Base-by-base conservation (phyloP, 2,329 filamentous ascomycete genomes). In the Dendrostoma leiphaemia region DNA sequence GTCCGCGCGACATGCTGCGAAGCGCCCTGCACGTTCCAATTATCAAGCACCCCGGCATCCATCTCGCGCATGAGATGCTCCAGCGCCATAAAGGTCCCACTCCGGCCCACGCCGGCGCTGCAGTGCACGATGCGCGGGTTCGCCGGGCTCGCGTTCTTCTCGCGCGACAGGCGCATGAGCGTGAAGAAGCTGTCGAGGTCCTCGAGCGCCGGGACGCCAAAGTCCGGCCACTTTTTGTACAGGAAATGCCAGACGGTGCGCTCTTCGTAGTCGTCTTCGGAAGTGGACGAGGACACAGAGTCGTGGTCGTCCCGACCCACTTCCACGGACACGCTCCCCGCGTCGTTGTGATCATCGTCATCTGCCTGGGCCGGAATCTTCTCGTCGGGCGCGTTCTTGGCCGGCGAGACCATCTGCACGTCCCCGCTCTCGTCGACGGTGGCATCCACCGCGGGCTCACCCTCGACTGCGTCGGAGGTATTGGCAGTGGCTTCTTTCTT, bases 1-100 rank as follows among this genome's bases (percentile, higher is more conserved):
- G n/a, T n/a, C n/a, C n/a, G n/a, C n/a, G n/a, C n/a, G n/a, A n/a
- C n/a, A n/a, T n/a, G n/a, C n/a, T n/a, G n/a, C n/a, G n/a, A n/a
- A n/a, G n/a, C n/a, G n/a, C n/a, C n/a, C n/a, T n/a, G 41, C 34
- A 63, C 62, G 51, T 77, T 72, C 56, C 72, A 73, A 23, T 74
- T 67, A 59, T 82, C 75, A 47, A 96, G 72, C 21, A 85, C 79
- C 47, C 91, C 93, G 6, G 85, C 81, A 24, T 90, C 85, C 9
- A 97, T 79, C 70, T 97, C 91, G 32, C 86, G 81, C 59, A 96
- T 79, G 24, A 99, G 82, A 69, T 95, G 91, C 71, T 97, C 94
- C n/a, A 99, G 81, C 2, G 91, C 89, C 64, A 99, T 96, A 67
- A 97, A 99, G 0, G 94, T 97, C 31, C 94, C 94, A 7, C 90